A percentile compares a stretch with the other conserved stretches of the same genome.
Conservation (phyloP, 805 yeast genomes). For the Sugiyamaella marilandica region DNA sequence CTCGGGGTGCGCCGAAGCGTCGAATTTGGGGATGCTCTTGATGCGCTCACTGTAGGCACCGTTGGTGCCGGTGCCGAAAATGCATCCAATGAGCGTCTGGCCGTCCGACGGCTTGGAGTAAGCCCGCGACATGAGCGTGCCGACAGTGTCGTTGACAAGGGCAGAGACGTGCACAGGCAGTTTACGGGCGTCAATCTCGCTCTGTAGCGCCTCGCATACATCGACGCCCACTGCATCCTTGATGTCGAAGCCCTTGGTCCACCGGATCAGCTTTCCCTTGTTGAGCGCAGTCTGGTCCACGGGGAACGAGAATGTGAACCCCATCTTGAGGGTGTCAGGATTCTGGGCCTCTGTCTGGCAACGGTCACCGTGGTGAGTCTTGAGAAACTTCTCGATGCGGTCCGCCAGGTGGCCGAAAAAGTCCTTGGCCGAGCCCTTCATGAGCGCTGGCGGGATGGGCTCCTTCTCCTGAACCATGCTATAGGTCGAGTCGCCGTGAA, state of each 20-base stretch:
- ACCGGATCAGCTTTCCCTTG: constrained; percentile 77
- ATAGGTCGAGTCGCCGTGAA: constrained; percentile 63
- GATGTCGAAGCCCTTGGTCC: constrained; percentile 95
- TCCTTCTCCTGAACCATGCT: constrained; percentile 68
- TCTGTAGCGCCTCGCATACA: constrained; percentile 68
- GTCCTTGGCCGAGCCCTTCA: constrained; percentile 59
- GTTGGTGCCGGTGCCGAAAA: constrained; percentile 96
- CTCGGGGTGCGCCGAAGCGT: constrained; percentile 35
- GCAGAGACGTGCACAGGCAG: constrained; percentile 69
- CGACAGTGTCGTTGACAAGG: constrained; percentile 92
- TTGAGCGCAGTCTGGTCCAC: constrained; percentile 77
- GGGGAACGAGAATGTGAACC: constrained; percentile 94
- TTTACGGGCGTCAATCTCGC: constrained; percentile 53
- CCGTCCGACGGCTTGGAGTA: constrained; percentile 62
- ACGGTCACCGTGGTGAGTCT: constrained; percentile 56
- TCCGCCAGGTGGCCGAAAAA: constrained; percentile 72
- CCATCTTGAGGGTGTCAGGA: constrained; percentile 55
- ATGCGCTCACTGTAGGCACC: constrained; percentile 87
- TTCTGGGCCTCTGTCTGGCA: constrained; percentile 15
- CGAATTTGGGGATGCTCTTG: constrained; percentile 68
- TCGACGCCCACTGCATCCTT: constrained; percentile 82
- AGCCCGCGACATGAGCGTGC: constrained; percentile 84
- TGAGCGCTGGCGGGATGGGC: constrained; percentile 71
- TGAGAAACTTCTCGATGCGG: constrained; percentile 60
- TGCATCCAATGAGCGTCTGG: constrained; percentile 79